Evolutionary conservation across 1,284 basidiomycete genomes (phyloP).

Genomic region (Malassezia arunalokei): DNA sequence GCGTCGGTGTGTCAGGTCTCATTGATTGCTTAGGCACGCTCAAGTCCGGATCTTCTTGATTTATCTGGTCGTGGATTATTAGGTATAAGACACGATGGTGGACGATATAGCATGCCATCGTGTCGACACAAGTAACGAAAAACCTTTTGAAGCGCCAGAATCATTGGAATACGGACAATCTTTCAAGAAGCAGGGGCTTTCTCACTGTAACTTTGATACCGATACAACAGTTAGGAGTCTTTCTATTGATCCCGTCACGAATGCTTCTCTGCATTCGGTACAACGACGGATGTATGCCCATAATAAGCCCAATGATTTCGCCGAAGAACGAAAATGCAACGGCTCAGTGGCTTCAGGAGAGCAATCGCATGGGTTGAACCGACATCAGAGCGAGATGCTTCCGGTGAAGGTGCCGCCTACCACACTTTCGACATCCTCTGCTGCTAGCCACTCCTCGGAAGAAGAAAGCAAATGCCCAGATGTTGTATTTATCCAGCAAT

Average conservation of each 20-base stretch:
- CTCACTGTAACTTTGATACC: constrained; percentile 25
- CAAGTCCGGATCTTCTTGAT: background rate
- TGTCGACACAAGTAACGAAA: constrained; percentile 6
- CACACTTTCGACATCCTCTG: background rate
- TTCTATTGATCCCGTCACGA: constrained; percentile 39
- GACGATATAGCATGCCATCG: constrained; percentile 1
- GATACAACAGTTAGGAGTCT: constrained; percentile 37
- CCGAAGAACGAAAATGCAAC: no score
- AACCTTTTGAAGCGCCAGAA: constrained; percentile 28
- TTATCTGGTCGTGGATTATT: background rate
- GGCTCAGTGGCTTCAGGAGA: no score
- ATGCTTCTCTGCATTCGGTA: constrained; percentile 33
- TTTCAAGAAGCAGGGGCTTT: constrained; percentile 8
- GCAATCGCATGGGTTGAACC: no score
- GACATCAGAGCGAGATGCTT: no score
- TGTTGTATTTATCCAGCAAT: background rate
- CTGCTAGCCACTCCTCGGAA: background rate
- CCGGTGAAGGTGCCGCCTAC: background rate
- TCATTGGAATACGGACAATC: constrained; percentile 20
- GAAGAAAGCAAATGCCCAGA: background rate
- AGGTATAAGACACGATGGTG: background rate
- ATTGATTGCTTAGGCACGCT: no score
- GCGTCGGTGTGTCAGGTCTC: no score
- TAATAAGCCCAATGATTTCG: background rate
- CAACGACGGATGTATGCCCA: constrained; percentile 41